These are phyloP conservation scores for Fraxinus anomala DNA, from an alignment of 257 asterid species.

Conservation along the genomic window DNA sequence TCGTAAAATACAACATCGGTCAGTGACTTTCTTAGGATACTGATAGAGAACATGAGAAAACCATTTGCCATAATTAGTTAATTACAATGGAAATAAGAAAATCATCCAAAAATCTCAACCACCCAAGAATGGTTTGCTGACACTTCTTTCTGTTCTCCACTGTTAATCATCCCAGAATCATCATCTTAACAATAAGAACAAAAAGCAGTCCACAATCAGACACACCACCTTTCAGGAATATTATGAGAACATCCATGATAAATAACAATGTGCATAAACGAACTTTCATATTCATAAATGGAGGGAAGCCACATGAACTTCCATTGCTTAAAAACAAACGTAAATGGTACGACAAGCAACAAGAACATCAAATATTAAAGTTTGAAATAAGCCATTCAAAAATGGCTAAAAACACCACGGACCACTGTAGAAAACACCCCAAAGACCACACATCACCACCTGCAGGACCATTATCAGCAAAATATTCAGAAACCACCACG, in stretches of 20 bases:
- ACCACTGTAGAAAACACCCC: neutral
- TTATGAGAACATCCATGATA: neutral
- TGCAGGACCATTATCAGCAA: neutral
- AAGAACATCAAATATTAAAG: neutral
- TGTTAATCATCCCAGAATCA: no score
- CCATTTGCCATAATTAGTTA: no score
- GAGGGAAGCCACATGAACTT: neutral
- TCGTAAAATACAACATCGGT: no score
- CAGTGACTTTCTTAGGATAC: no score
- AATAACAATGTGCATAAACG: neutral
- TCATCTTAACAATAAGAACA: no score
- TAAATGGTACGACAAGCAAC: neutral
- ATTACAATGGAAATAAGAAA: no score
- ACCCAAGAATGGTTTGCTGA: no score
- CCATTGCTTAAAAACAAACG: neutral
- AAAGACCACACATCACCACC: neutral
- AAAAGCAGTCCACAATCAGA: neutral
- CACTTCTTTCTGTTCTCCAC: no score
- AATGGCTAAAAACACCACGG: neutral
- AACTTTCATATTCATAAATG: neutral
- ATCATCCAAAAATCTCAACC: no score
- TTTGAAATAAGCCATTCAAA: slow-evolving; percentile 4
- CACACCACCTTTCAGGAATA: neutral
- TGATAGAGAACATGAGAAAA: no score
- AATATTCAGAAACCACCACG: slow-evolving; percentile 65